Evolutionary conservation across 805 yeast species (phyloP).

Genomic region (Saccharomyces paradoxus): DNA sequence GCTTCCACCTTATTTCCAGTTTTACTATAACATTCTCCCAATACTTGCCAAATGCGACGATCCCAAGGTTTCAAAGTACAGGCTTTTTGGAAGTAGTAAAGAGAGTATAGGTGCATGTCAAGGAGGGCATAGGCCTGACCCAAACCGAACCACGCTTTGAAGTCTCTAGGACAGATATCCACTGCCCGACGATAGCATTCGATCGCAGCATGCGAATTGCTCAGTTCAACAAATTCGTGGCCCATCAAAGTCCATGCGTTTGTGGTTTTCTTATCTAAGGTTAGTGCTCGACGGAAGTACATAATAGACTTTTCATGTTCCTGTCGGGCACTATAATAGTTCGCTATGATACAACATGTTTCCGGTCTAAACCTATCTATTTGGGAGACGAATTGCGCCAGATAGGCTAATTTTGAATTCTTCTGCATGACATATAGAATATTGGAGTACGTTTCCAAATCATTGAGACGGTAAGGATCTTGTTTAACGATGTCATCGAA

Average conservation of each 20-base stretch:
- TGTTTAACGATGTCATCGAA: conserved; percentile 64
- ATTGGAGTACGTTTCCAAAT: conserved; percentile 88
- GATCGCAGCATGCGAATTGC: conserved; percentile 95
- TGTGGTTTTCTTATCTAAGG: conserved; percentile 68
- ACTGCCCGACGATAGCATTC: conserved; percentile 91
- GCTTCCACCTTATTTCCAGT: conserved; percentile 65
- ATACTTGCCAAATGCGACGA: conserved; percentile 92
- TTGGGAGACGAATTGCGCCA: conserved; percentile 78
- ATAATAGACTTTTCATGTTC: conserved; percentile 93
- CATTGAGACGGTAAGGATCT: conserved; percentile 86
- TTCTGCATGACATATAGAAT: conserved; percentile 91
- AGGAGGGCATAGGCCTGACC: conserved; percentile 97
- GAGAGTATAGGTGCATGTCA: conserved; percentile 88
- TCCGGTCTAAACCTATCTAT: conserved; percentile 87
- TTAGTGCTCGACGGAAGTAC: conserved; percentile 84
- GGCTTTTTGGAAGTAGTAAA: conserved; percentile 87
- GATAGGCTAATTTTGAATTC: conserved; percentile 67
- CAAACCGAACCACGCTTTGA: conserved; percentile 95
- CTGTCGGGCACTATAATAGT: conserved; percentile 81
- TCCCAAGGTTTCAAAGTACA: conserved; percentile 83
- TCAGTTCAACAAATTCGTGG: conserved; percentile 93
- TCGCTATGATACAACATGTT: conserved; percentile 89
- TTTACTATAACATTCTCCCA: conserved; percentile 82
- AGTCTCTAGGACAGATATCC: conserved; percentile 80
- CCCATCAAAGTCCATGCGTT: conserved; percentile 99